Conservation (phyloP, 768 basidiomycete genomes). For the Tubosaeta sp. region DNA sequence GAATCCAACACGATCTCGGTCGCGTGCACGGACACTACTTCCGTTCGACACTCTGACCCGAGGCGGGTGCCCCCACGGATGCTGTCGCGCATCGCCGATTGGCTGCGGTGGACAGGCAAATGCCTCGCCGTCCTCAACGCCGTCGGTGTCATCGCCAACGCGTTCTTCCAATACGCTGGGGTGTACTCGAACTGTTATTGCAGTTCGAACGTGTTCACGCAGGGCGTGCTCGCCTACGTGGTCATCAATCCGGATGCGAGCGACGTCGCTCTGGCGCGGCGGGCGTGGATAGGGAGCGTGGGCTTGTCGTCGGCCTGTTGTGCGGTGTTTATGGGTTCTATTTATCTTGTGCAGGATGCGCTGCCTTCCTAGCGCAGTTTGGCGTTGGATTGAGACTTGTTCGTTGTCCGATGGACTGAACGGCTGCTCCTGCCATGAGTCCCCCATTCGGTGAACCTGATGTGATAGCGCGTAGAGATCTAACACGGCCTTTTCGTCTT, state of each 20-base stretch:
- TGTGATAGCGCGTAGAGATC: too few species aligned
- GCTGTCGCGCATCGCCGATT: background rate
- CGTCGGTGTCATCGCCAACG: background rate
- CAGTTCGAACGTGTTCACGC: background rate
- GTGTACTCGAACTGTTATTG: background rate
- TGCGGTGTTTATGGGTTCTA: background rate
- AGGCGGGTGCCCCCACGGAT: background rate
- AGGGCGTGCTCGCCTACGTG: background rate
- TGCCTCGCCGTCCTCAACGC: background rate
- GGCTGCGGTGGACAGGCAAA: background rate
- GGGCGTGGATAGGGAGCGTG: background rate
- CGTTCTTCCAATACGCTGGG: background rate
- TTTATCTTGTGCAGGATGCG: background rate
- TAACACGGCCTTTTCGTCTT: too few species aligned
- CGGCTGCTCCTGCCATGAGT: too few species aligned
- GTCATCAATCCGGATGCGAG: background rate
- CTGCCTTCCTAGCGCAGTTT: background rate
- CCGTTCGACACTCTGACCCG: too few species aligned
- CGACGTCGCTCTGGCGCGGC: background rate
- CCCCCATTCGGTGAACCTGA: too few species aligned
- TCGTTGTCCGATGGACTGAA: too few species aligned
- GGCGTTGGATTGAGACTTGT: too few species aligned
- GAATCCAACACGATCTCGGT: too few species aligned
- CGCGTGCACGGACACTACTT: too few species aligned
- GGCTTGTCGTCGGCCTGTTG: background rate